These are phyloP conservation scores for Phytophthora quininea DNA, from an alignment of 352 stramenopile genomes.

Conservation along the genomic window DNA sequence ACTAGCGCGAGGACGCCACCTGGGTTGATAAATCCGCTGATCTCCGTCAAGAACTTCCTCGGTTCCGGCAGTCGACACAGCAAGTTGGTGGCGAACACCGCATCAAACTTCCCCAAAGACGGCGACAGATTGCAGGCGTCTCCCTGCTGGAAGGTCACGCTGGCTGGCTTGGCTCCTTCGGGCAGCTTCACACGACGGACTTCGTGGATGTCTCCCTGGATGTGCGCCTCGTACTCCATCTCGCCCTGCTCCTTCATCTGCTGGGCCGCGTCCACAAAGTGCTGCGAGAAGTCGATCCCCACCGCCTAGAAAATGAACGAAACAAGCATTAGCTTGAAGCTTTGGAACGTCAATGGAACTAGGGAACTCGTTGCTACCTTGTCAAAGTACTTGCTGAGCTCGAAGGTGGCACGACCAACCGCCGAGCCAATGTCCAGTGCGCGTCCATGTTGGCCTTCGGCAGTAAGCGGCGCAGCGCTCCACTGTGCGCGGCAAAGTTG, in stretches of 20 bases:
- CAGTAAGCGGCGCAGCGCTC: conserved; percentile 71
- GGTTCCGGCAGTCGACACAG: conserved; percentile 95
- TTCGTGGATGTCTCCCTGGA: conserved; percentile 88
- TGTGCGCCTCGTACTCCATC: conserved; percentile 86
- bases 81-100: conserved; percentile 95
- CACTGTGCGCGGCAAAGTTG: conserved; percentile 87
- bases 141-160: conserved; percentile 92
- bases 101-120: conserved; percentile 92
- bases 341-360: too few species aligned
- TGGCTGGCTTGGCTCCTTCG: conserved; percentile 53
- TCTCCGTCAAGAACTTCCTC: conserved; percentile 86
- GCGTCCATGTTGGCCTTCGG: conserved; percentile 57
- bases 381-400: conserved; percentile 93
- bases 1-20: conserved; percentile 94
- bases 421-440: conserved; percentile 95
- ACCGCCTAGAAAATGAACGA: conserved; percentile 54
- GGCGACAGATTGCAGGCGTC: conserved; percentile 92
- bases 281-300: conserved; percentile 94
- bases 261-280: conserved; percentile 89
- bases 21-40: conserved; percentile 88
- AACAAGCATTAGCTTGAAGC: background rate
- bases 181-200: conserved; percentile 69
- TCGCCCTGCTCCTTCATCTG: conserved; percentile 83
- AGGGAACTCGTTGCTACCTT: conserved; percentile 47
- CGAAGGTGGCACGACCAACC: conserved; percentile 93